phyloP scores from a whole-genome alignment of 2,329 filamentous ascomycete genomes.

The Escovopsis weberi region DNA sequence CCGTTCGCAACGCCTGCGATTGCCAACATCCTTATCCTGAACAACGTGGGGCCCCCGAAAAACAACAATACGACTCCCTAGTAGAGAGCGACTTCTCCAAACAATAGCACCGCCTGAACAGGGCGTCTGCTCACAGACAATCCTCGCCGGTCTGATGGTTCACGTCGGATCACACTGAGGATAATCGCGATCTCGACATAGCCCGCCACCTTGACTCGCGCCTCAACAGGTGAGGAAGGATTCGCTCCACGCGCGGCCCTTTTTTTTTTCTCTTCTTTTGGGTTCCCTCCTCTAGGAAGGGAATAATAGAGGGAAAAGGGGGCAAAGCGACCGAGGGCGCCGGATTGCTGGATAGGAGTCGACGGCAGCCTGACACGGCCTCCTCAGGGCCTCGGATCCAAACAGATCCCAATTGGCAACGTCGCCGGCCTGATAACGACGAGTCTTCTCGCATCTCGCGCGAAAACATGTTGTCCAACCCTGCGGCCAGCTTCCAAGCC shows the following conservation, averaged over 20 bases:
- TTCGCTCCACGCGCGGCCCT: no score
- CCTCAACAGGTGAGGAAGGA: no score
- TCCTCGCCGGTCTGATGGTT: no score
- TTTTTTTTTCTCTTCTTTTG: no score
- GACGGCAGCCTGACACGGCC: conserved; percentile 3
- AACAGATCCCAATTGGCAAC: conserved; percentile 36
- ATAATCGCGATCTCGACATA: no score
- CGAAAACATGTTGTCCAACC: conserved; percentile 68
- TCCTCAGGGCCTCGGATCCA: conserved; percentile 26
- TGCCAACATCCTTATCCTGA: no score
- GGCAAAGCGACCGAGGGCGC: conserved; percentile 1
- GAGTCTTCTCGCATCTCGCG: conserved; percentile 52
- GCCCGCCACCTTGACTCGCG: no score
- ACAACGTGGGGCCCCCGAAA: background rate
- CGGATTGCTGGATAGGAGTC: background rate
- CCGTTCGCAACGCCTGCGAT: background rate
- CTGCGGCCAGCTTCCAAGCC: conserved; percentile 56
- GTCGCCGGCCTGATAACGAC: conserved; percentile 31
- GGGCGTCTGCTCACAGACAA: no score
- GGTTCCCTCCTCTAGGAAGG: no score
- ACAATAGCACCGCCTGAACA: no score
- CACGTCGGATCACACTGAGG: no score
- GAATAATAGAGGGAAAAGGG: background rate
- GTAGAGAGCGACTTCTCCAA: background rate
- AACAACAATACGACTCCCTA: background rate